A percentile compares a stretch with the other conserved stretches of the same genome.
These are phyloP conservation scores for Gossypium thurberi DNA, from an alignment of 345 rosid genomes.

Conservation along the genomic window DNA sequence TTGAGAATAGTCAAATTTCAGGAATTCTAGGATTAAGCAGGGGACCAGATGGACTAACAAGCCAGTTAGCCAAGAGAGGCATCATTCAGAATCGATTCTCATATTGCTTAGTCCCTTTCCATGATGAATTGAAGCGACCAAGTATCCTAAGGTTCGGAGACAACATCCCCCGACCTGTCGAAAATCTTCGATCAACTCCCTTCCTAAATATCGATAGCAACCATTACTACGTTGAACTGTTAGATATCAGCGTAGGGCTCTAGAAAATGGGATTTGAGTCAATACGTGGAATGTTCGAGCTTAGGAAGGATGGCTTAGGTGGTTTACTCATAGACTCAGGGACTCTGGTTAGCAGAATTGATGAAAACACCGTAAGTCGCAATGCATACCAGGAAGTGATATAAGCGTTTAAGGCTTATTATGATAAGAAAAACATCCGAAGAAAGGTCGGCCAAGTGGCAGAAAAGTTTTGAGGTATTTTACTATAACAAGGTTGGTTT, in stretches of 20 bases:
- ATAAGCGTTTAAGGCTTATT: constrained; percentile 3
- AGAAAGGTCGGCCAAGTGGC: neutral
- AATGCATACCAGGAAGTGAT: constrained; percentile 1
- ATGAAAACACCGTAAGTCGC: neutral
- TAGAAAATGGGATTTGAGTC: neutral
- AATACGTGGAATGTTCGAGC: neutral
- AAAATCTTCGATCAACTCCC: neutral
- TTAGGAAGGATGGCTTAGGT: neutral
- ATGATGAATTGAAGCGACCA: neutral
- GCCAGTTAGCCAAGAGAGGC: neutral
- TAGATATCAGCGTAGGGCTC: constrained; percentile 13
- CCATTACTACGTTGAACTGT: constrained; percentile 1
- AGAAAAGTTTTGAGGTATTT: neutral
- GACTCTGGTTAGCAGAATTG: neutral
- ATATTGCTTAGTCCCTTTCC: constrained; percentile 11
- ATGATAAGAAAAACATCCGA: neutral
- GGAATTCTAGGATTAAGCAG: constrained; percentile 15
- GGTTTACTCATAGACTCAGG: constrained; percentile 18
- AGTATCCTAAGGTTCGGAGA: constrained; percentile 11
- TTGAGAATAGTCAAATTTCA: neutral
- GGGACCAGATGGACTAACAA: constrained; percentile 1
- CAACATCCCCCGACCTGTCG: neutral
- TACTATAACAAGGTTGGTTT: neutral
- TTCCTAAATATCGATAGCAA: neutral
- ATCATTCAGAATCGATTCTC: constrained; percentile 2